Conservation (phyloP, 805 yeast species). For the Candida easanensis region DNA sequence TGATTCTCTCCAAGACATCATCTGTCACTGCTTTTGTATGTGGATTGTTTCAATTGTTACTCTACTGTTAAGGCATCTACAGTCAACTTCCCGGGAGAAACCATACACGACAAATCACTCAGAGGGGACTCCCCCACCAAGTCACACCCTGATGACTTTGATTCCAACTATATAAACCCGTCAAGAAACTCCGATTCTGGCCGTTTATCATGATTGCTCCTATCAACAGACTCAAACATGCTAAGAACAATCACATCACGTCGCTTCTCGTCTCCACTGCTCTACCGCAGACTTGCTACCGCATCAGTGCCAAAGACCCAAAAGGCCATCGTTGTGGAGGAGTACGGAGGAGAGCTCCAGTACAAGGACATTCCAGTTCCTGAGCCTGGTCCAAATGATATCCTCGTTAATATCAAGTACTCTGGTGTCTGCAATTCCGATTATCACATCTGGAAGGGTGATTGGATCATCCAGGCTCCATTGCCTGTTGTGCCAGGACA, state of each 20-base stretch:
- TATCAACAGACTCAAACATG: not conserved
- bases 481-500: conserved; percentile 60
- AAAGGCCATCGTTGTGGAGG: conserved; percentile 47
- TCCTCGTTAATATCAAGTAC: conserved; percentile 52
- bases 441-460: conserved; percentile 61
- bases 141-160: too few species aligned
- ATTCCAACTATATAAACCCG: too few species aligned
- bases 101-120: too few species aligned
- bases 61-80: too few species aligned
- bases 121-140: too few species aligned
- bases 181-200: too few species aligned
- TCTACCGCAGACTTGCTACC: conserved; percentile 11
- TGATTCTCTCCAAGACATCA: too few species aligned
- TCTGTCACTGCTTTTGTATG: too few species aligned
- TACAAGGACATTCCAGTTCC: conserved; percentile 54
- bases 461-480: conserved; percentile 53
- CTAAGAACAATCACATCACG: not conserved
- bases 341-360: conserved; percentile 41
- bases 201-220: not conserved
- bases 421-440: conserved; percentile 65
- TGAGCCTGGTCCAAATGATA: conserved; percentile 49
- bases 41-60: too few species aligned
- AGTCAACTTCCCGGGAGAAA: too few species aligned
- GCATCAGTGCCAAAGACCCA: conserved; percentile 40
- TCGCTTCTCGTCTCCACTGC: not conserved